Conservation (phyloP, 768 basidiomycete genomes). For the Trichaptum fuscoviolaceum region DNA sequence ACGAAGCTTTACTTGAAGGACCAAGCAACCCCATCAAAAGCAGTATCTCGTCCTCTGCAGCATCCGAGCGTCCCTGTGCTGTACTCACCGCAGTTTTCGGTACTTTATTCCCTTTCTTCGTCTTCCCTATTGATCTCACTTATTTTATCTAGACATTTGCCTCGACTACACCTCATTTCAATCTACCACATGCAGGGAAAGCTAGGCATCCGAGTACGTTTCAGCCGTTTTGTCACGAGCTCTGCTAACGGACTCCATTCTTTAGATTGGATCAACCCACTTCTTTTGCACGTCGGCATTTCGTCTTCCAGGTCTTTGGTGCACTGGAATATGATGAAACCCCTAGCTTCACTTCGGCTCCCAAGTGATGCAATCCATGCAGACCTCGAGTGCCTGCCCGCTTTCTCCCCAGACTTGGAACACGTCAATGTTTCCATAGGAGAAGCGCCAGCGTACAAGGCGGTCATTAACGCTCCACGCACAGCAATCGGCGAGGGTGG, state of each 20-base stretch:
- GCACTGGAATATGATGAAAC: background rate
- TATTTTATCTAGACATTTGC: too few species aligned
- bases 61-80: background rate
- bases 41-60: background rate
- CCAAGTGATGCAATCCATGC: background rate
- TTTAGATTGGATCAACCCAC: too few species aligned
- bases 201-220: too few species aligned
- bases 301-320: background rate
- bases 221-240: too few species aligned
- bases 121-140: too few species aligned
- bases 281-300: background rate
- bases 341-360: background rate
- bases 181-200: too few species aligned
- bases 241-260: too few species aligned
- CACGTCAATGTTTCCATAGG: background rate
- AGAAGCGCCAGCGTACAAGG: background rate
- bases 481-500: background rate
- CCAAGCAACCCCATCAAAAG: background rate
- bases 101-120: too few species aligned
- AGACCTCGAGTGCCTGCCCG: background rate
- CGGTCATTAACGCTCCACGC: background rate
- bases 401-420: background rate
- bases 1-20: background rate
- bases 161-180: too few species aligned
- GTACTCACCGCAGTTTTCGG: background rate